These are phyloP conservation scores for Babjeviella inositovora DNA, from an alignment of 805 yeast species.

Conservation along the genomic window DNA sequence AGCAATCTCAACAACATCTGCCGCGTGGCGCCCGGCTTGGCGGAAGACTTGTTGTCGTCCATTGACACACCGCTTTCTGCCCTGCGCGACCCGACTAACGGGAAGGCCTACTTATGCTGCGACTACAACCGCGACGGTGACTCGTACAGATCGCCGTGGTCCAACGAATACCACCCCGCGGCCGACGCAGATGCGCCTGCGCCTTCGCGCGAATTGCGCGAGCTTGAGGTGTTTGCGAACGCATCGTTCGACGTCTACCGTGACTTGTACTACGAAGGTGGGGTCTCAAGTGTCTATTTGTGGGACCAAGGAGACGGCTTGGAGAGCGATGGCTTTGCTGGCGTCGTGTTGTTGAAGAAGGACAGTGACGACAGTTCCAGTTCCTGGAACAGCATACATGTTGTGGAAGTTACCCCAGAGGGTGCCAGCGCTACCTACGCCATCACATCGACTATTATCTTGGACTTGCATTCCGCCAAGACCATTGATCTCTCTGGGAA, in stretches of 20 bases:
- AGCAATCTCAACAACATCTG: conserved; percentile 28
- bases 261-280: conserved; percentile 92
- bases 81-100: conserved; percentile 28
- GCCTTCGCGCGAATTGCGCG: conserved; percentile 53
- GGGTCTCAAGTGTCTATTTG: conserved; percentile 72
- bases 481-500: conserved; percentile 53
- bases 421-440: conserved; percentile 36
- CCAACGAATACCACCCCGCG: conserved; percentile 57
- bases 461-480: conserved; percentile 33
- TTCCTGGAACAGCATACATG: conserved; percentile 90
- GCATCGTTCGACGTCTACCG: conserved; percentile 86
- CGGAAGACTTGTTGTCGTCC: conserved; percentile 75
- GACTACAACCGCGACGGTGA: conserved; percentile 95
- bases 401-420: conserved; percentile 51
- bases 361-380: conserved; percentile 28
- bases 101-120: conserved; percentile 66
- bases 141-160: conserved; percentile 83
- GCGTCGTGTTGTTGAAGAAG: conserved; percentile 79
- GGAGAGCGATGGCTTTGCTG: conserved; percentile 67
- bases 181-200: conserved; percentile 56
- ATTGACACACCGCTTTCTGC: conserved; percentile 73
- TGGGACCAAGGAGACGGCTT: conserved; percentile 82
- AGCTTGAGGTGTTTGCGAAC: conserved; percentile 68
- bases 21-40: conserved; percentile 45
- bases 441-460: conserved; percentile 76